These are phyloP conservation scores for Chytriomyces hyalinus DNA, from an alignment of 192 early-diverging fungal genomes.

Conservation along the genomic window DNA sequence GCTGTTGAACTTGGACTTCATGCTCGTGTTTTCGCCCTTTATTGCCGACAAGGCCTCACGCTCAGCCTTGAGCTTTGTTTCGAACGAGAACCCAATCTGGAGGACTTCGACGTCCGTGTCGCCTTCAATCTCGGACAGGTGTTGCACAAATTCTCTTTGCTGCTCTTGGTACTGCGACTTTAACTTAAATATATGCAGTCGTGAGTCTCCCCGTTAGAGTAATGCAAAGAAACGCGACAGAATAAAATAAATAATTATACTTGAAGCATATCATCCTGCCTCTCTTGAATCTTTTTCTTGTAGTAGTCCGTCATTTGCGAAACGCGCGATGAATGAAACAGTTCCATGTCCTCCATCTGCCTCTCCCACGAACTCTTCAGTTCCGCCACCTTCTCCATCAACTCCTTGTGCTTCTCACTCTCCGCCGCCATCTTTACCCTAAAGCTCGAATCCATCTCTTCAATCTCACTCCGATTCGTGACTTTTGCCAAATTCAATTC, in stretches of 20 bases:
- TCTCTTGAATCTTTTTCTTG: constrained; percentile 52
- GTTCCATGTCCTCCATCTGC: constrained; percentile 49
- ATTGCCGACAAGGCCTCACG: constrained; percentile 45
- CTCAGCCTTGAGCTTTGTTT: constrained; percentile 54
- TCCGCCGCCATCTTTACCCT: constrained; percentile 54
- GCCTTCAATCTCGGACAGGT: constrained; percentile 47
- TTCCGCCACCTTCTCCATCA: constrained; percentile 33
- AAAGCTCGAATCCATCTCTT: constrained; percentile 47
- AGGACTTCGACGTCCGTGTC: constrained; percentile 54
- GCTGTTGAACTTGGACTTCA: constrained; percentile 48
- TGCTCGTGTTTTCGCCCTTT: constrained; percentile 52
- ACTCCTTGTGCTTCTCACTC: constrained; percentile 45
- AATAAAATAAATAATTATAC: constrained; percentile 18
- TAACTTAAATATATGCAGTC: constrained; percentile 11
- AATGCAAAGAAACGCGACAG: not conserved
- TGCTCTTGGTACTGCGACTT: constrained; percentile 25
- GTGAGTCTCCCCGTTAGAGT: not conserved
- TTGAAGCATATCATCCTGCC: constrained; percentile 47
- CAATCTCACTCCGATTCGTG: constrained; percentile 40
- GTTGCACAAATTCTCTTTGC: constrained; percentile 26
- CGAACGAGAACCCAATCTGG: constrained; percentile 51
- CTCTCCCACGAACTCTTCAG: constrained; percentile 53
- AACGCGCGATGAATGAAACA: constrained; percentile 33
- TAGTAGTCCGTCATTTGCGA: constrained; percentile 51
- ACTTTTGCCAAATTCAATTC: constrained; percentile 40